Conservation (phyloP, 2,329 filamentous ascomycete species). For the Proliferodiscus dingleyae region DNA sequence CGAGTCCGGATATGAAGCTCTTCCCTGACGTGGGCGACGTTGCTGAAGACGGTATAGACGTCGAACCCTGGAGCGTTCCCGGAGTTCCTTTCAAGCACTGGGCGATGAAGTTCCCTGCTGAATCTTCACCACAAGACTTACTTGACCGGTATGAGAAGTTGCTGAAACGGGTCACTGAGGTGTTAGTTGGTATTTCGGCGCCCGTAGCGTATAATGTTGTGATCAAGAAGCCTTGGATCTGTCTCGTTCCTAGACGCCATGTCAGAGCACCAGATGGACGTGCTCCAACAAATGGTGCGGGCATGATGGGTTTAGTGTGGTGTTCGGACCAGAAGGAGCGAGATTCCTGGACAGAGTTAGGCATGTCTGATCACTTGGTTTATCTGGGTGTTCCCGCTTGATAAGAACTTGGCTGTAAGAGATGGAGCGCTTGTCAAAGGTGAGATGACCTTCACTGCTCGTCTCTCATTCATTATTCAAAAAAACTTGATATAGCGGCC, state of each 20-base stretch:
- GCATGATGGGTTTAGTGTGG: slow-evolving; percentile 1
- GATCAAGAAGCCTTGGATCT: background rate
- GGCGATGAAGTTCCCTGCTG: background rate
- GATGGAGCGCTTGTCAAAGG: too few relatives aligned
- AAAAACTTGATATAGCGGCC: too few relatives aligned
- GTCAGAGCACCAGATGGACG: background rate
- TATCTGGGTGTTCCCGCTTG: background rate
- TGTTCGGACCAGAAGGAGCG: background rate
- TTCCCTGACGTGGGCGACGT: background rate
- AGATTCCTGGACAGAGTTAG: background rate
- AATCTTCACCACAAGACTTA: background rate
- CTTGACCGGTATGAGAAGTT: background rate
- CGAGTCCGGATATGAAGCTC: background rate
- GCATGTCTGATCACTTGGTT: background rate
- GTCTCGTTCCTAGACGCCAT: background rate
- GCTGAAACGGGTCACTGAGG: background rate
- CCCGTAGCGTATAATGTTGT: background rate
- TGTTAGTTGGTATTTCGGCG: background rate
- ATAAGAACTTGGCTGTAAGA: background rate
- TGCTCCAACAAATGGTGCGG: background rate
- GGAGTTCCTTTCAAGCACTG: background rate
- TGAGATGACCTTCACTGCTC: too few relatives aligned
- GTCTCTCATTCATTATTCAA: too few relatives aligned
- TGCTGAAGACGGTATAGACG: background rate
- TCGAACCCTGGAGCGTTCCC: background rate